Conservation (phyloP, 805 yeast species). For the Candida suzukii region DNA sequence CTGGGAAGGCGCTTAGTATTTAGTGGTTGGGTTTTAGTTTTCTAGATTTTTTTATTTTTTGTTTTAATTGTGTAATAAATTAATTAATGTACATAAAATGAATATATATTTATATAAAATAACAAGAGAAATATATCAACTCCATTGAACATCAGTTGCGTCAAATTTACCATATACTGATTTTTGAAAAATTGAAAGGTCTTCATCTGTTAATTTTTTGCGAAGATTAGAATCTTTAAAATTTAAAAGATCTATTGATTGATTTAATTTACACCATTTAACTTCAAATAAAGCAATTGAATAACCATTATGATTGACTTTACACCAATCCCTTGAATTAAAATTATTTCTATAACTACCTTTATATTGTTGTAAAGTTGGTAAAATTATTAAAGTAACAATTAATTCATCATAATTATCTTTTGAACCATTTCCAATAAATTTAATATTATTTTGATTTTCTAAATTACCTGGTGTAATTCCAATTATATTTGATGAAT, state of each 20-base stretch:
- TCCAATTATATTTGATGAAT: conserved; percentile 2
- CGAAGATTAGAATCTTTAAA: neutral
- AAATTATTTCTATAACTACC: conserved; percentile 66
- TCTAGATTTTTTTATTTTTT: too few relatives aligned
- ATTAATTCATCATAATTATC: conserved; percentile 39
- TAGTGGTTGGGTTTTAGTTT: too few relatives aligned
- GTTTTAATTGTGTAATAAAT: too few relatives aligned
- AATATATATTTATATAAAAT: too few relatives aligned
- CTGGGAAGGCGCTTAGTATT: too few relatives aligned
- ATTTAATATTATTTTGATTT: conserved; percentile 25
- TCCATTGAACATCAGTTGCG: neutral
- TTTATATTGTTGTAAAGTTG: conserved; percentile 54
- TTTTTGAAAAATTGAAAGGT: neutral
- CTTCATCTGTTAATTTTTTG: neutral
- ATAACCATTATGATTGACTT: conserved; percentile 63
- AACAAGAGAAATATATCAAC: neutral
- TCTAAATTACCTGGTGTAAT: conserved; percentile 35
- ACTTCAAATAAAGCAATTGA: conserved; percentile 58
- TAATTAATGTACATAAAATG: too few relatives aligned
- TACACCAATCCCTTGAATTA: conserved; percentile 68
- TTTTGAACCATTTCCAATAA: conserved; percentile 10
- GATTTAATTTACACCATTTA: conserved; percentile 33
- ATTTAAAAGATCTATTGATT: neutral
- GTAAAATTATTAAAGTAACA: conserved; percentile 58
- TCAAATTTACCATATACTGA: neutral